phyloP scores from a whole-genome alignment of 1,284 basidiomycete genomes.

The Leucoagaricus sp. region DNA sequence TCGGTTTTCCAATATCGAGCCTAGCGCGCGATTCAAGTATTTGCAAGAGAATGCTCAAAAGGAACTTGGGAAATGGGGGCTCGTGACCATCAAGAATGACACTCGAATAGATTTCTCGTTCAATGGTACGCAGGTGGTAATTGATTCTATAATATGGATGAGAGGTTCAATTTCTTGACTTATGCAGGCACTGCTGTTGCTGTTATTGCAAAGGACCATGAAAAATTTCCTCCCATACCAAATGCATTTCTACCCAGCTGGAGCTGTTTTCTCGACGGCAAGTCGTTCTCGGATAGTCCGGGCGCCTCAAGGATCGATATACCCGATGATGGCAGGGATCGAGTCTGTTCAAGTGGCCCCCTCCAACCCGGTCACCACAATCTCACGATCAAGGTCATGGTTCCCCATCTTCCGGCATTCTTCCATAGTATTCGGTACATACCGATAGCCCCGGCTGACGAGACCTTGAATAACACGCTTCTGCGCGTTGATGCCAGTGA shows the following conservation, averaged over 20 bases:
- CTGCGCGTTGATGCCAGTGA: constrained; percentile 6
- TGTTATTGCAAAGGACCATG: neutral
- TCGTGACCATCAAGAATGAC: neutral
- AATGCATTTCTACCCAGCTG: neutral
- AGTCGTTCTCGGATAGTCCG: neutral
- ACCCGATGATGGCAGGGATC: neutral
- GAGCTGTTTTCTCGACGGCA: neutral
- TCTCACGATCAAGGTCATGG: neutral
- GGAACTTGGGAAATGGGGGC: neutral
- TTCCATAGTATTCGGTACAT: constrained; percentile 12
- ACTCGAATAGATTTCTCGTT: neutral
- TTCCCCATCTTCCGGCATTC: neutral
- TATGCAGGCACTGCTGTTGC: constrained; percentile 5
- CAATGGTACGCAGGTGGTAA: neutral
- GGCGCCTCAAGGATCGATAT: neutral
- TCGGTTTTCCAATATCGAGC: neutral
- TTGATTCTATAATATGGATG: neutral
- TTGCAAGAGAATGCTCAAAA: neutral
- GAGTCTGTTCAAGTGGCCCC: neutral
- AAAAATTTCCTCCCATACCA: neutral
- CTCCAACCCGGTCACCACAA: neutral
- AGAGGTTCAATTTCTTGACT: neutral
- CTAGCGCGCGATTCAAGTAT: neutral
- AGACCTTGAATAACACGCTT: neutral
- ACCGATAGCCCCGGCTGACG: neutral